A percentile compares a stretch with the other conserved stretches of the same genome.
phyloP scores from a whole-genome alignment of 352 stramenopile genomes.

The Elongisporangium undulatum region DNA sequence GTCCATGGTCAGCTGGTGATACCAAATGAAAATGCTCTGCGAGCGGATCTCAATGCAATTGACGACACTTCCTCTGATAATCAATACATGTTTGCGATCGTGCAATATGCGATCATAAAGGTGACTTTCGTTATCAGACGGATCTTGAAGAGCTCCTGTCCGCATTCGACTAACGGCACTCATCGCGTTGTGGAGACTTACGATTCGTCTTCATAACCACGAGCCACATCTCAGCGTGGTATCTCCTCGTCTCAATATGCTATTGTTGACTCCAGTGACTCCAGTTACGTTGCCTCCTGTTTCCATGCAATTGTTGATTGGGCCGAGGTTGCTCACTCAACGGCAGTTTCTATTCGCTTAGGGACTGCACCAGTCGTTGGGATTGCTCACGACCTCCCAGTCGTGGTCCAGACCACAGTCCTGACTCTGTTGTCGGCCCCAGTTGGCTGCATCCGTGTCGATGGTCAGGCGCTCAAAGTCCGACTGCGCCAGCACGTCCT shows the following conservation, averaged over 20 bases:
- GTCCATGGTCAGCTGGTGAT: not conserved
- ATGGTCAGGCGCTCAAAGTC: not conserved
- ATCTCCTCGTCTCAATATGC: not conserved
- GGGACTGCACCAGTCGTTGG: not conserved
- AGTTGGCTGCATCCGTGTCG: not conserved
- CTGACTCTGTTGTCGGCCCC: not conserved
- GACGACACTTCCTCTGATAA: not conserved
- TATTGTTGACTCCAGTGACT: not conserved
- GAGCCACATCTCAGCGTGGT: not conserved
- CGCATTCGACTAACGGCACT: no score
- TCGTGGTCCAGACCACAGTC: not conserved
- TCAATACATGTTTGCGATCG: not conserved
- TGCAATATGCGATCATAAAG: not conserved
- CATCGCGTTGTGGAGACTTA: no score
- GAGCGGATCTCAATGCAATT: not conserved
- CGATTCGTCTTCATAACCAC: no score
- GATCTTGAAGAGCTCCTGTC: not conserved
- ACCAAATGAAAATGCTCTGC: not conserved
- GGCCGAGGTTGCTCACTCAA: not conserved
- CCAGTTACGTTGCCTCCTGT: no score
- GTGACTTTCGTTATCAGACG: not conserved
- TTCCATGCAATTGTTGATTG: not conserved
- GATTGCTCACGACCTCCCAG: not conserved
- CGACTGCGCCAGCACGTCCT: not conserved
- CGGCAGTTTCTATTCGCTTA: not conserved